Evolutionary conservation across 176 grass and related monocot genomes (phyloP).

Genomic region (Oryza officinalis): DNA sequence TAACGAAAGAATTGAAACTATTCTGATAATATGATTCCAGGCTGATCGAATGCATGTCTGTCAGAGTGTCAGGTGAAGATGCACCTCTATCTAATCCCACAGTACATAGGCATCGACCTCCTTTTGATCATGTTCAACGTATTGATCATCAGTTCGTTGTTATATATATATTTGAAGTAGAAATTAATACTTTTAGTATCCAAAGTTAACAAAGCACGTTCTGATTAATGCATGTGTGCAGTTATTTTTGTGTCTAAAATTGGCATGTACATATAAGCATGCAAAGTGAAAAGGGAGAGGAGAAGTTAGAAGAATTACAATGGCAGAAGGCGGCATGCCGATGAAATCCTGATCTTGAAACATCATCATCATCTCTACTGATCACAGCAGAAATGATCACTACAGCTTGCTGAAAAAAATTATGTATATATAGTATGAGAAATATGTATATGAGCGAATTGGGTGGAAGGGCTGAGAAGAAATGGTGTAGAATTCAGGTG

Average conservation of each 20-base stretch:
- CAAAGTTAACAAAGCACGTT: neutral
- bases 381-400: neutral
- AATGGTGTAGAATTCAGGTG: neutral
- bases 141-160: neutral
- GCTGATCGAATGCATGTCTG: neutral
- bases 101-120: neutral
- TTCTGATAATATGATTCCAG: neutral
- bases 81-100: conserved; percentile 11
- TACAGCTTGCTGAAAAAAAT: neutral
- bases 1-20: conserved; percentile 12
- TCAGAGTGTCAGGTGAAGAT: neutral
- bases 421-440: neutral
- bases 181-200: neutral
- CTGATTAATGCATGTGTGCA: neutral
- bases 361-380: neutral
- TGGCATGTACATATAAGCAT: neutral
- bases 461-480: neutral
- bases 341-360: neutral
- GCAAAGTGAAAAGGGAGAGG: neutral
- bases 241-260: neutral
- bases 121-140: neutral
- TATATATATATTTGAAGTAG: neutral
- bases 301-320: neutral
- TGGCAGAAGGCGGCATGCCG: neutral
- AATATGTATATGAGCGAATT: too few species aligned